phyloP scores from a whole-genome alignment of 2,329 filamentous ascomycete genomes.

The Pseudocercospora pini-densiflorae region DNA sequence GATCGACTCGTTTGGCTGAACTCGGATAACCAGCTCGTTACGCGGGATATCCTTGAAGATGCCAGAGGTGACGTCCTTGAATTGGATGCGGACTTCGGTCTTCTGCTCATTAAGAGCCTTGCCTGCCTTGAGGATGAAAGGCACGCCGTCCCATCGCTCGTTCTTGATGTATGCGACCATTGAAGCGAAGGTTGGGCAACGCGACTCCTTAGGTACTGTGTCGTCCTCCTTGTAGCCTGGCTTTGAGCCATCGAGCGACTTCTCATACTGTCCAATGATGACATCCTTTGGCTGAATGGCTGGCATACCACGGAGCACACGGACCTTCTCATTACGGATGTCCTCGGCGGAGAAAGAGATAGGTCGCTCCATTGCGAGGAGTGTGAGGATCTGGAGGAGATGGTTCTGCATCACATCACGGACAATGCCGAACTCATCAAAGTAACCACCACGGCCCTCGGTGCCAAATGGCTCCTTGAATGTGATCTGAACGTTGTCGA shows the following conservation, averaged over 20 bases:
- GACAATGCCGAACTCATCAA: slow-evolving; percentile 99
- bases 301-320: slow-evolving; percentile 90
- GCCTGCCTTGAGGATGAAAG: slow-evolving; percentile 99
- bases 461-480: slow-evolving; percentile 99
- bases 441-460: slow-evolving; percentile 96
- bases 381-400: slow-evolving; percentile 91
- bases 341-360: slow-evolving; percentile 99
- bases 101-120: slow-evolving; percentile 99
- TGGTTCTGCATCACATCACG: slow-evolving; percentile 99
- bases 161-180: slow-evolving; percentile 99
- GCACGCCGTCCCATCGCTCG: slow-evolving; percentile 98
- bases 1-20: slow-evolving; percentile 98
- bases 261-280: slow-evolving; percentile 98
- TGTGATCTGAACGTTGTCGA: slow-evolving; percentile 98
- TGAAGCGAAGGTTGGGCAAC: slow-evolving; percentile 97
- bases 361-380: slow-evolving; percentile 96
- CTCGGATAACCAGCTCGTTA: slow-evolving; percentile 98
- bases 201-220: slow-evolving; percentile 94
- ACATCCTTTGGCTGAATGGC: slow-evolving; percentile 99
- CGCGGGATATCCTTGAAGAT: slow-evolving; percentile 99
- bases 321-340: slow-evolving; percentile 97
- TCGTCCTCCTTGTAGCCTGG: slow-evolving; percentile 99
- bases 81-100: slow-evolving; percentile 98
- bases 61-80: slow-evolving; percentile 98
- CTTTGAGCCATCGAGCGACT: slow-evolving; percentile 93